phyloP scores from a whole-genome alignment of 768 basidiomycete species.

The Trametes villosa region DNA sequence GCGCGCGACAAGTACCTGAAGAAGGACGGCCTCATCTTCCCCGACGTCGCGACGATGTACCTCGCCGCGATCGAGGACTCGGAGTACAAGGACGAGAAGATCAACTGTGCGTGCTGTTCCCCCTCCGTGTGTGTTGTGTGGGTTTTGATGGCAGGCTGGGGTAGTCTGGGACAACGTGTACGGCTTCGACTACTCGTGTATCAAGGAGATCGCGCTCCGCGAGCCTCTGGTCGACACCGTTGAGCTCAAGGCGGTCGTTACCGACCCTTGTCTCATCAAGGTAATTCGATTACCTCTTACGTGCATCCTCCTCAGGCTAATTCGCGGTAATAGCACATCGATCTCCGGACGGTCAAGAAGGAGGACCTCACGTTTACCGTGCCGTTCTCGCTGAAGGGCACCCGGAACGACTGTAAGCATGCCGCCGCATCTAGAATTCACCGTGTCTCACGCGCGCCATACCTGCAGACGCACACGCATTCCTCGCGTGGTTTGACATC shows the following conservation, averaged over 20 bases:
- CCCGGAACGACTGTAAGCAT: slow-evolving; percentile 86
- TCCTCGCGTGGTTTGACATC: slow-evolving; percentile 99
- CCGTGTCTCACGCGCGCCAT: neutral
- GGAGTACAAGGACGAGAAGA: slow-evolving; percentile 99
- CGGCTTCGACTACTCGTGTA: slow-evolving; percentile 99
- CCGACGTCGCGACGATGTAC: slow-evolving; percentile 91
- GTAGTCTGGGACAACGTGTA: slow-evolving; percentile 99
- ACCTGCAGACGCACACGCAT: slow-evolving; percentile 85
- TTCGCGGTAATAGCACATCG: slow-evolving; percentile 65
- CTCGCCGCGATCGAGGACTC: slow-evolving; percentile 98
- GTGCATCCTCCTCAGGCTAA: neutral
- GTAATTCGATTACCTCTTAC: slow-evolving; percentile 39
- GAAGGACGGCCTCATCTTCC: slow-evolving; percentile 90
- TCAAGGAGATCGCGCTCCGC: slow-evolving; percentile 96
- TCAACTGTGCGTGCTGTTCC: slow-evolving; percentile 77
- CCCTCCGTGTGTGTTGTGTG: neutral
- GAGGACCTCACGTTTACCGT: slow-evolving; percentile 90
- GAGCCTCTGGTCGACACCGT: slow-evolving; percentile 99
- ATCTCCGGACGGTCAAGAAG: slow-evolving; percentile 90
- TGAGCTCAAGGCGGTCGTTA: slow-evolving; percentile 93
- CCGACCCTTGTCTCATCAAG: slow-evolving; percentile 89
- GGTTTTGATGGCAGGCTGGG: neutral
- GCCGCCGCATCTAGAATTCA: neutral
- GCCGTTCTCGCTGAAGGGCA: slow-evolving; percentile 79
- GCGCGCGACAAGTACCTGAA: slow-evolving; percentile 98